Conservation (phyloP, 768 basidiomycete species). For the Auricularia sp. region DNA sequence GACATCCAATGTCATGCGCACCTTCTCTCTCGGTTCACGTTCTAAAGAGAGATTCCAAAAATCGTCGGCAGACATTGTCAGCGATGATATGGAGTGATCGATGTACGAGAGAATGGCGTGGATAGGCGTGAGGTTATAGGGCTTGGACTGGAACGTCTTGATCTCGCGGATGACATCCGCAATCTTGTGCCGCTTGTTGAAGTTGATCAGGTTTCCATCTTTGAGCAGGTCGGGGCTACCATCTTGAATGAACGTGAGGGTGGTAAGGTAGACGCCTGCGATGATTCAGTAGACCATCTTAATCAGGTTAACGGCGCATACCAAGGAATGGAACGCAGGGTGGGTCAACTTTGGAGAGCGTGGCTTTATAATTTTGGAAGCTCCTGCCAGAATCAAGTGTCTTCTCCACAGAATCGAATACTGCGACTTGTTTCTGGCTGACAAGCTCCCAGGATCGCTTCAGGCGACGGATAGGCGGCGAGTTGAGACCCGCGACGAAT, state of each 20-base stretch:
- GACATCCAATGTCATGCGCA: not conserved
- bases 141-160: slow-evolving; percentile 86
- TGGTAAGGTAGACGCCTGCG: slow-evolving; percentile 88
- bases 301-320: slow-evolving; percentile 24
- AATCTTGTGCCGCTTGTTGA: slow-evolving; percentile 88
- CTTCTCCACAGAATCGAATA: slow-evolving; percentile 73
- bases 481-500: slow-evolving; percentile 88
- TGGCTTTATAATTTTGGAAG: slow-evolving; percentile 82
- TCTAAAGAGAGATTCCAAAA: slow-evolving; percentile 79
- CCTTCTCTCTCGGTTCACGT: slow-evolving; percentile 75
- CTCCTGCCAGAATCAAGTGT: slow-evolving; percentile 91
- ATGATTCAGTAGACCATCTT: not conserved
- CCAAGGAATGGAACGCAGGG: slow-evolving; percentile 98
- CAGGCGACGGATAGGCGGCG: slow-evolving; percentile 83
- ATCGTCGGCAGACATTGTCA: slow-evolving; percentile 42
- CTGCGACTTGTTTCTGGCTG: slow-evolving; percentile 58
- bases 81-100: slow-evolving; percentile 65
- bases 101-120: slow-evolving; percentile 63
- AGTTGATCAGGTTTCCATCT: slow-evolving; percentile 65
- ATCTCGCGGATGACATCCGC: slow-evolving; percentile 97
- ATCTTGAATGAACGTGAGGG: slow-evolving; percentile 95
- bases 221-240: slow-evolving; percentile 81
- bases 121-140: slow-evolving; percentile 75
- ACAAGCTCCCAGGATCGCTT: slow-evolving; percentile 93
- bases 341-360: slow-evolving; percentile 72